Base-by-base conservation (phyloP, 1,284 basidiomycete species). In the Cerioporus squamosus region DNA sequence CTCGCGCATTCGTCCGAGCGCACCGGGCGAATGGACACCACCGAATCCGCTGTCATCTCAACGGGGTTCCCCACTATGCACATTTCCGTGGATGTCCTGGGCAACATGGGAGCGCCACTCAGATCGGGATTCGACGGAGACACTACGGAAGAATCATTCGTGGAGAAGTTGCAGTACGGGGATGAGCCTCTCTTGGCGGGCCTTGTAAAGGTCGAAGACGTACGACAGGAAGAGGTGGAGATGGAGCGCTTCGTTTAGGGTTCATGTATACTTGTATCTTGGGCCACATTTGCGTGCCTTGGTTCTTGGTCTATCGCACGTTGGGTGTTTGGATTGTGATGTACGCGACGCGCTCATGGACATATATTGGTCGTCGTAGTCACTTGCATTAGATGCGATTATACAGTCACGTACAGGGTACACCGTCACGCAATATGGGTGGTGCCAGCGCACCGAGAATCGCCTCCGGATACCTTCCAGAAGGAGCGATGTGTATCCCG, bases 101-200 rank as follows among this genome's bases (percentile, higher is more conserved):
- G 49, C 44, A 52, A 61, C 39, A 36, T 57, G 33, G 55, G 55
- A 3, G 55, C 44, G 12, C 44, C 59, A 4, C 47, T 61, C 18
- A 48, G 53, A 26, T 55, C 55, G 20, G 51, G 26, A 2, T 51
- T 51, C 46, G 55, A 55, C 23, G 20, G 39, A 12, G 52, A 57
- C 9, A 48, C 40, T 5, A 44, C 46, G 1, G 53, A 55, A 5
- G 56, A 40, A 0, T 17, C 26, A 17, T 46, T 29, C 31, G 60
- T 33, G n/a, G 52, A 51, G 31, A 52, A 61, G 44, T 24, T 46
- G 15, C 17, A 23, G 15, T 40, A 47, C 7, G 40, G 40, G 0
- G 47, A 40, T 26, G 47, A 45, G n/a, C 51, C 46, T 40, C 29
- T 44, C 2, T 20, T 51, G 10, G n/a, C 48, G 26, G 40, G 44